Evolutionary conservation across 352 stramenopile species (phyloP).

Genomic region (Peronospora destructor): DNA sequence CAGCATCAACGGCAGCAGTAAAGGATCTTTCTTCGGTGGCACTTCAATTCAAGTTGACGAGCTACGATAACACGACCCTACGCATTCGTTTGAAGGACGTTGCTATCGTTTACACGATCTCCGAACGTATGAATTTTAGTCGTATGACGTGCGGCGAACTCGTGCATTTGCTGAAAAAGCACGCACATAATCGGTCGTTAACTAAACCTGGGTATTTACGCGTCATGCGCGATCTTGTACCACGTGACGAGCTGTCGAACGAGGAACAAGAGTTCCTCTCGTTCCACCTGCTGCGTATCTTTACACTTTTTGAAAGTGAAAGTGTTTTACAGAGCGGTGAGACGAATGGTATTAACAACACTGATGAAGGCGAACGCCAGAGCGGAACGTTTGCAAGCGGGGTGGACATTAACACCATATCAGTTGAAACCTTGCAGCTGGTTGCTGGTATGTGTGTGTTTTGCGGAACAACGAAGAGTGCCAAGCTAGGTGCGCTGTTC

Average conservation of each 20-base stretch:
- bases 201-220: conserved; percentile 70
- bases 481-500: conserved; percentile 88
- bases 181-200: conserved; percentile 54
- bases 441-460: conserved; percentile 88
- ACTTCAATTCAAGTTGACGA: conserved; percentile 84
- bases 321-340: conserved; percentile 42
- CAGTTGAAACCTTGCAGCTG: conserved; percentile 67
- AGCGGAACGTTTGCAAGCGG: conserved; percentile 14
- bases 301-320: conserved; percentile 77
- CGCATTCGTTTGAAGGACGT: conserved; percentile 82
- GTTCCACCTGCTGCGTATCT: conserved; percentile 80
- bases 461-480: conserved; percentile 92
- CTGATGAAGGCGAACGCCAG: conserved; percentile 22
- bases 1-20: conserved; percentile 30
- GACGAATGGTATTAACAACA: conserved; percentile 18
- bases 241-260: conserved; percentile 61
- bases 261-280: conserved; percentile 86
- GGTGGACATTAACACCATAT: conserved; percentile 36
- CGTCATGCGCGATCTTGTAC: conserved; percentile 72
- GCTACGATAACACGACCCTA: conserved; percentile 71
- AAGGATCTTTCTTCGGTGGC: conserved; percentile 69
- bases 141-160: conserved; percentile 56
- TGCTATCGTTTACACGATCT: conserved; percentile 82
- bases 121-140: conserved; percentile 78
- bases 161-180: conserved; percentile 61